Base-by-base conservation (phyloP, 2,329 filamentous ascomycete species). In the Aspergillus pseudotamarii region DNA sequence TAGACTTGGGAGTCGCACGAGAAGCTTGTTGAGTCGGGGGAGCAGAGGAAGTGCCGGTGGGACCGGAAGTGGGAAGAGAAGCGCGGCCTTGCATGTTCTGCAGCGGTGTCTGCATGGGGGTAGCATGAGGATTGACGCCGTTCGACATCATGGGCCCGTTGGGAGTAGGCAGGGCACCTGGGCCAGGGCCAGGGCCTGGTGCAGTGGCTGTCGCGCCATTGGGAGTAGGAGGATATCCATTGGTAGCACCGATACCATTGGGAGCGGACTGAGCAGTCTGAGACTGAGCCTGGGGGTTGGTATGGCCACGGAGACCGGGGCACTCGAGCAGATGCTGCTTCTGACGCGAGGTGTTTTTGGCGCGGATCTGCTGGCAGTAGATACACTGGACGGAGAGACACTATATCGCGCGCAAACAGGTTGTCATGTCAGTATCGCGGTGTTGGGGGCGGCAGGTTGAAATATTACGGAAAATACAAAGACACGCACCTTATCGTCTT, bases 371-470 rank as follows among this genome's bases (percentile, higher is more conserved):
- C 70, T 83, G 81, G 66, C 82, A 84, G 70, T 84, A 83, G 74
- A 83, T 83, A 73, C 82, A 84, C 75, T 83, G 82, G 26, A 83
- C 82, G 51, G 81, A 83, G 64, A 83, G 80, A 73, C 82, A 84
- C 79, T 84, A 69, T 51, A 70, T 57, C 32, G 26, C 59, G 50
- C 57, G 57, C 57, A 34, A 66, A 64, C 38, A 66, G 61, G 58
- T 66, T 64, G 66, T 65, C 64, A 70, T 71, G 76, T 78, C 73
- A 78, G 77, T 77, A 76, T 68, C 69, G 48, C 64, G 67, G 66
- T 66, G 71, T 71, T 67, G 69, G 68, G 68, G 70, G 69, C 62
- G 61, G 66, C 63, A 64, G 60, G 66, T 68, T 73, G 74, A 76
- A 76, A 76, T 79, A 78, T 78, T 80, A 79, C 76, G 71, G 61